phyloP scores from a whole-genome alignment of 108 stramenopile genomes.

The Cyclotella sp. region DNA sequence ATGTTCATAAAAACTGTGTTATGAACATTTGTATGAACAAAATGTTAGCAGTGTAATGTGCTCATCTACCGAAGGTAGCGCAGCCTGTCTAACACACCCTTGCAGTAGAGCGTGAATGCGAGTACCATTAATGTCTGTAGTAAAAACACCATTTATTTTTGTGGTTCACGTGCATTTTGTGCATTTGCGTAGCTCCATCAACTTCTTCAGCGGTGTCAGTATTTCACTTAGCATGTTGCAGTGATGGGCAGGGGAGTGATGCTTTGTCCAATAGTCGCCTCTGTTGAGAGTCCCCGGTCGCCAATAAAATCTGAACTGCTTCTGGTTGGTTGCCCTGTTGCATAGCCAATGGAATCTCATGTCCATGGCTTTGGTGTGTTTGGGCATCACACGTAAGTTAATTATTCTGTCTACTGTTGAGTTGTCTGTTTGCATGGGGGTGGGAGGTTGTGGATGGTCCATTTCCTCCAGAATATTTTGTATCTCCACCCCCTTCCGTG shows the following conservation, averaged over 20 bases:
- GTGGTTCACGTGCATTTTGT: background rate
- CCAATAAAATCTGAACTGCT: constrained; percentile 24
- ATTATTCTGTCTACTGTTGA: constrained; percentile 50
- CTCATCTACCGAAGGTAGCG: too few relatives aligned
- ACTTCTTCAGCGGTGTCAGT: background rate
- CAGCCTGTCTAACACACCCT: too few relatives aligned
- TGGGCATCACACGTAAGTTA: constrained; percentile 52
- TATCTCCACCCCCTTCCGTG: constrained; percentile 28
- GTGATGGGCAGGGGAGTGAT: constrained; percentile 21
- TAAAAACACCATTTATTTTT: background rate
- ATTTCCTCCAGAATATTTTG: constrained; percentile 33
- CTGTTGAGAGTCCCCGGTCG: background rate
- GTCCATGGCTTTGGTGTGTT: constrained; percentile 27
- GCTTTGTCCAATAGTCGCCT: constrained; percentile 18
- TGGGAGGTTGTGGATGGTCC: constrained; percentile 24
- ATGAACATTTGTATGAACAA: too few relatives aligned
- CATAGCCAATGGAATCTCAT: constrained; percentile 23
- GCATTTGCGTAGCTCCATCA: background rate
- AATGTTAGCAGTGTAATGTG: too few relatives aligned
- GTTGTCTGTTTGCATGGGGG: constrained; percentile 56
- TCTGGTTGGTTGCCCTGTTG: constrained; percentile 6
- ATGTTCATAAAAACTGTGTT: too few relatives aligned
- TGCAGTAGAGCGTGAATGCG: too few relatives aligned
- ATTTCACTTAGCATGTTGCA: constrained; percentile 11
- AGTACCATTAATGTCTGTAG: too few relatives aligned